Base-by-base conservation (phyloP, 2,329 filamentous ascomycete species). In the Rutstroemia sp. region DNA sequence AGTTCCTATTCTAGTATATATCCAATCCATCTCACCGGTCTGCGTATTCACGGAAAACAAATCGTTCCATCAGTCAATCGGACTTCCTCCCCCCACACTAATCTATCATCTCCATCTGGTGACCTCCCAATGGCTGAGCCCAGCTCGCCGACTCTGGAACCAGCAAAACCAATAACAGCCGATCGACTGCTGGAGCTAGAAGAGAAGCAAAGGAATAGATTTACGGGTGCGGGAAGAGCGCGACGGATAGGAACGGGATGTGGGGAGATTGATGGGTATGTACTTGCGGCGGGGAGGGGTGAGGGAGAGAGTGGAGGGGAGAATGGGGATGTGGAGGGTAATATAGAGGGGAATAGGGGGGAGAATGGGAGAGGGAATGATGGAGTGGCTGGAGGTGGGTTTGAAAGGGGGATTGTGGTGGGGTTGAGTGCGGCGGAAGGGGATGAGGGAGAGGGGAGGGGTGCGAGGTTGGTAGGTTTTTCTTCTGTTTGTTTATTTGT, bases 401-500 rank as follows among this genome's bases (percentile, higher is more conserved):
- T 64, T 19, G 60, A 62, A 38, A 61, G 63, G n/a, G 64, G 64
- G 1, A 19, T 63, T 44, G 61, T 70, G 12, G 47, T 69, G 16
- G 68, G 68, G 3, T 51, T 69, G 19, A 66, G 63, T 62, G 64
- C 58, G 61, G 47, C 60, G 67, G 23, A 49, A 66, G 38, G 67
- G 64, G 10, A 55, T 66, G 44, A 65, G 62, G 62, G 12, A 5
- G 66, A 63, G 39, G 60, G 58, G 2, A 52, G 19, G 19, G 63
- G 64, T 42, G 65, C 65, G 30, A 59, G 61, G 49, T 55, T 69
- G 57, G 67, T 70, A 49, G 63, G 66, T 65, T 49, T 19, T 25
- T 51, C 18, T 42, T 58, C 23, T 37, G 30, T 25, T 45, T 52
- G 10, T 19, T 12, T 37, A 37, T 27, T 16, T 4, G 30, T 14